Conservation (phyloP, 257 asterid species). For the Paulownia fortunei region DNA sequence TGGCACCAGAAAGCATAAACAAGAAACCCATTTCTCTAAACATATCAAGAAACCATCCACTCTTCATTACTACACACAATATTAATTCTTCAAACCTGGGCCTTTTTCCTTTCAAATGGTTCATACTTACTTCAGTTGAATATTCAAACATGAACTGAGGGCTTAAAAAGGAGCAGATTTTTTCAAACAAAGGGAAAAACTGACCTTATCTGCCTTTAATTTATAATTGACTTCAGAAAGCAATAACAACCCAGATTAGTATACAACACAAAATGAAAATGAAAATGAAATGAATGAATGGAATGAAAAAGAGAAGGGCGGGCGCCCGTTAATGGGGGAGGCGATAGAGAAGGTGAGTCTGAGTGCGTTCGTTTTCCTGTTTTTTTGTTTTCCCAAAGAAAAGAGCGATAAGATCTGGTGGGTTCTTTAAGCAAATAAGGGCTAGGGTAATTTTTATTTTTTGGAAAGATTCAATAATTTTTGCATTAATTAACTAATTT, state of each 20-base stretch:
- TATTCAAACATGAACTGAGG: slow-evolving; percentile 17
- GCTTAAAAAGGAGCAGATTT: neutral
- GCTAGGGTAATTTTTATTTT: neutral
- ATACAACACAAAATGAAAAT: neutral
- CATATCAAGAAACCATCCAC: neutral
- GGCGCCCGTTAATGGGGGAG: slow-evolving; percentile 48
- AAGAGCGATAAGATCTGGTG: slow-evolving; percentile 11
- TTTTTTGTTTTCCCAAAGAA: neutral
- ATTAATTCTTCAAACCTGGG: neutral
- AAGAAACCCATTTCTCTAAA: slow-evolving; percentile 26
- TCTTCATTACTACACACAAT: neutral
- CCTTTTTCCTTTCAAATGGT: neutral
- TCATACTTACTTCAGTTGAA: slow-evolving; percentile 35
- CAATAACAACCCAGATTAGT: slow-evolving; percentile 16
- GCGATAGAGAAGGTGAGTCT: slow-evolving; percentile 41
- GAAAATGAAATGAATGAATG: slow-evolving; percentile 27
- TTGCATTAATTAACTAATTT: too few relatives aligned
- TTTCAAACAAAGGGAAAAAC: slow-evolving; percentile 14
- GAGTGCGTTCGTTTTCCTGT: slow-evolving; percentile 4
- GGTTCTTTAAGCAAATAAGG: neutral
- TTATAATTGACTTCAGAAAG: neutral
- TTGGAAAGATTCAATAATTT: too few relatives aligned
- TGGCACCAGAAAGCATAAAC: neutral
- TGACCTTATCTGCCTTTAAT: slow-evolving; percentile 34
- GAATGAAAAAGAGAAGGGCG: slow-evolving; percentile 27